Base-by-base conservation (phyloP, 2,329 filamentous ascomycete genomes). In the Neophaeococcomyces aloes region DNA sequence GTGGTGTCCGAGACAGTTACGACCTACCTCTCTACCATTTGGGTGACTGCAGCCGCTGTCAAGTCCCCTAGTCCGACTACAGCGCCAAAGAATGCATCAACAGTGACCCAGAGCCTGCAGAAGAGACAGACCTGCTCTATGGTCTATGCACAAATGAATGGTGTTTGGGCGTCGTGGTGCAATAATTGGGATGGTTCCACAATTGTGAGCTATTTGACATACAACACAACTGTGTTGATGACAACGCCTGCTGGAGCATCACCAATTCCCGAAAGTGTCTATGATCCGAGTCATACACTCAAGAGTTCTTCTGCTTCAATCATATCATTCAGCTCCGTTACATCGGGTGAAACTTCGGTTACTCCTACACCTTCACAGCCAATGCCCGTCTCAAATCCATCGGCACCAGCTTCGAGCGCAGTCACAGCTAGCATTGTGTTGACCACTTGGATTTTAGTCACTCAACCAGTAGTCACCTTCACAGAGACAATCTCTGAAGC, bases 41-140 rank as follows among this genome's bases (percentile, higher is more conserved):
- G 23, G 17, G 31, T 33, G 4, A 44, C 41, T 31, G 4, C n/a
- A 3, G 29, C 19, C 18, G 29, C 30, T 11, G 3, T 6, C 5
- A 8, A 18, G 11, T 6, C 18, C 4, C 21, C 27, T n/a, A 23
- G 10, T n/a, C 13, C 19, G 14, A 37, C 23, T 30, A 15, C 21
- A 7, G n/a, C 32, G n/a, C 30, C 21, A 15, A 21, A 32, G 25
- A 29, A 37, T 34, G 17, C 35, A 8, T 37, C 41, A 37, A n/a
- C 19, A 11, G 25, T 21, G 7, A 14, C 32, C 15, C 19, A 11
- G 19, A 8, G 11, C 14, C 14, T 38, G 13, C 23, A 37, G 27
- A 51, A 53, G 48, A 48, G 52, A 53, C 52, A 54, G 46, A 54
- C 52, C 7, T 56, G 53, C 32, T 46, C 50, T 8, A 50, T 48